These are phyloP conservation scores for Xerocomus potaroensis DNA, from an alignment of 768 basidiomycete genomes.

Conservation along the genomic window DNA sequence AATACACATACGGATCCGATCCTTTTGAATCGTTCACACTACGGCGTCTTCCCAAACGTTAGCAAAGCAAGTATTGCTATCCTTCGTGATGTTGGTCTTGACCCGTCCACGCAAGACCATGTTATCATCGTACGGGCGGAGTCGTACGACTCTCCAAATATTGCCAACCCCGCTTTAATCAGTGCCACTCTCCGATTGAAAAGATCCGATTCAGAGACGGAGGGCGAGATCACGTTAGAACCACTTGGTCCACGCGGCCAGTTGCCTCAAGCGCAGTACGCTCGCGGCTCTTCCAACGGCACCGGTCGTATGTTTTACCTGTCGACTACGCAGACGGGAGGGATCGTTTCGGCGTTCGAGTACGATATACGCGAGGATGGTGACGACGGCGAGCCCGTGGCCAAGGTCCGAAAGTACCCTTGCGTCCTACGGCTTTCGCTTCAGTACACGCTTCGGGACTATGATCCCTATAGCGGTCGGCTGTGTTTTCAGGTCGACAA, in stretches of 20 bases:
- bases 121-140: constrained; percentile 3
- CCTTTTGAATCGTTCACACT: too few relatives aligned
- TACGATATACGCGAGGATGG: constrained; percentile 6
- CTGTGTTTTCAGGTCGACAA: constrained; percentile 6
- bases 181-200: constrained; percentile 10
- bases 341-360: constrained; percentile 6
- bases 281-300: constrained; percentile 13
- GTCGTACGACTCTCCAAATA: background rate
- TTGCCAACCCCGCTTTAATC: background rate
- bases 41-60: too few relatives aligned
- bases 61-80: too few relatives aligned
- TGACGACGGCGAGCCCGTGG: background rate
- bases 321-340: background rate
- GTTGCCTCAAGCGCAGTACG: background rate
- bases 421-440: background rate
- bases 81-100: too few relatives aligned
- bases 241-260: background rate
- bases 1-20: too few relatives aligned
- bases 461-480: constrained; percentile 19
- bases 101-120: too few relatives aligned
- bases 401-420: constrained; percentile 4
- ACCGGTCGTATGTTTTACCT: constrained; percentile 10
- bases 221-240: constrained; percentile 12
- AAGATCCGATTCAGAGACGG: background rate
- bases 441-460: constrained; percentile 8